phyloP scores from a whole-genome alignment of 1,139 yeast genomes.

The Candida dubliniensis region DNA sequence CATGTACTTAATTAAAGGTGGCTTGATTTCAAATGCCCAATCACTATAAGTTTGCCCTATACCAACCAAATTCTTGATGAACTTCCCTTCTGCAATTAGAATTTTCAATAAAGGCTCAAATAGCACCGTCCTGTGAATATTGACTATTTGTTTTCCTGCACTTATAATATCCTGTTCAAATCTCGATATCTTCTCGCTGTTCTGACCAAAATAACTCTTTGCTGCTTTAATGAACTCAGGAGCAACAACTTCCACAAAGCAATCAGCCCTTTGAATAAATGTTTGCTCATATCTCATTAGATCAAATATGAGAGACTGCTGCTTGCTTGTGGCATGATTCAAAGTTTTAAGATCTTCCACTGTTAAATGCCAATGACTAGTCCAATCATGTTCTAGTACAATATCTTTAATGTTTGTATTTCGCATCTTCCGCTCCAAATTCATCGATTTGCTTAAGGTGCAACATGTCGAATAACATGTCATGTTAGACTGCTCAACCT shows the following conservation, averaged over 20 bases:
- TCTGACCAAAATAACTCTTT: constrained; percentile 38
- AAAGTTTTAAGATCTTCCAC: constrained; percentile 56
- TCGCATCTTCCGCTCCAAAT: constrained; percentile 35
- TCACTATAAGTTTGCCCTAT: constrained; percentile 63
- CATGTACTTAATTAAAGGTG: constrained; percentile 61
- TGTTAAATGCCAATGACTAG: constrained; percentile 68
- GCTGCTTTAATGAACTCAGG: constrained; percentile 49
- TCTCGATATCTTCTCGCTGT: constrained; percentile 23
- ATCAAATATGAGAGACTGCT: constrained; percentile 79
- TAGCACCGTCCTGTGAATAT: constrained; percentile 55
- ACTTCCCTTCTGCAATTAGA: constrained; percentile 56
- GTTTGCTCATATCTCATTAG: constrained; percentile 72
- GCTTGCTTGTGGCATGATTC: constrained; percentile 56
- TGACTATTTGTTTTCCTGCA: constrained; percentile 61
- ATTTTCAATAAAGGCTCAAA: constrained; percentile 52
- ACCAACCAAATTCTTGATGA: constrained; percentile 48
- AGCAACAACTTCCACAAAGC: constrained; percentile 54
- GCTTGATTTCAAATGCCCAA: constrained; percentile 55
- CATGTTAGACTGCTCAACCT: constrained; percentile 15
- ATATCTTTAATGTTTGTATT: constrained; percentile 39
- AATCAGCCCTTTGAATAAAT: constrained; percentile 67
- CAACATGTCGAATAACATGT: constrained; percentile 44
- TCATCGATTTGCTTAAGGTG: constrained; percentile 35
- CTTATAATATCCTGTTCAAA: constrained; percentile 63
- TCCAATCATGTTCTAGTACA: constrained; percentile 62